Conservation (phyloP, 1,139 yeast species). For the Yamadazyma spencermartinsiae region DNA sequence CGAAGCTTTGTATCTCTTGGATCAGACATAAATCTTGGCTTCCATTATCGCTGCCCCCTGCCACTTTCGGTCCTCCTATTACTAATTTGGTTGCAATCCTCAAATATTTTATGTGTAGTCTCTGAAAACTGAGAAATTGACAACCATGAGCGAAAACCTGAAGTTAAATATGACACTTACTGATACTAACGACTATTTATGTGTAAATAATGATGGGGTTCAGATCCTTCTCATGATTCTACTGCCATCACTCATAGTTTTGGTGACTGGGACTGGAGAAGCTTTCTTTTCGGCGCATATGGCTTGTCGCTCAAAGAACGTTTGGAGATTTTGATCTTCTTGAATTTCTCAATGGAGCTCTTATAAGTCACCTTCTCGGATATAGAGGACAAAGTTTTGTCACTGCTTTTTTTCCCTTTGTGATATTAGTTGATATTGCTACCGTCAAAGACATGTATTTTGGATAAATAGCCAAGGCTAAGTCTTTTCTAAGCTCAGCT, state of each 20-base stretch:
- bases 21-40: too few species aligned
- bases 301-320: neutral
- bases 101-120: neutral
- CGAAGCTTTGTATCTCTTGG: too few species aligned
- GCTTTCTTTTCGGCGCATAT: neutral
- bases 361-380: neutral
- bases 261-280: neutral
- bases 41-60: too few species aligned
- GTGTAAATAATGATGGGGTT: neutral
- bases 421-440: neutral
- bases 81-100: neutral
- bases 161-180: neutral
- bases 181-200: neutral
- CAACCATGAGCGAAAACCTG: neutral
- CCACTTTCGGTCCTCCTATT: too few species aligned
- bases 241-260: neutral
- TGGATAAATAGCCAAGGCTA: neutral
- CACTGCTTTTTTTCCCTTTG: neutral
- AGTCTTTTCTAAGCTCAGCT: neutral
- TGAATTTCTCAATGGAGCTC: neutral
- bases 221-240: neutral
- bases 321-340: neutral
- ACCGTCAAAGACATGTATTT: neutral
- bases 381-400: neutral
- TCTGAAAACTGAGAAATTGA: neutral